Percentiles rank a stretch among this genome's conserved stretches.
phyloP scores from a whole-genome alignment of 768 basidiomycete species.

The Rhodotorula toruloides region DNA sequence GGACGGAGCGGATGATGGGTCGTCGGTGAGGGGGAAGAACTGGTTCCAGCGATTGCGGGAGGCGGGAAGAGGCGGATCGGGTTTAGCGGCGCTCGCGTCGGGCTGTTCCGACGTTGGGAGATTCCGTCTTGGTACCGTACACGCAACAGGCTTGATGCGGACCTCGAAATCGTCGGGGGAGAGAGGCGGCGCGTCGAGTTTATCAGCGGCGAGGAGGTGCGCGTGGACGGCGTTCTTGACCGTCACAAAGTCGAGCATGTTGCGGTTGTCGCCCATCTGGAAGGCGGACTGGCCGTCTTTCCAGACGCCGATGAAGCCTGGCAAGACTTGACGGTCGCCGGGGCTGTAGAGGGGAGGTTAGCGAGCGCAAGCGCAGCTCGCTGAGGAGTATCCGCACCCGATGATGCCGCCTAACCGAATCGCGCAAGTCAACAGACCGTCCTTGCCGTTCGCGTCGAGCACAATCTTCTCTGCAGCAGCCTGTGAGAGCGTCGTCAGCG shows the following conservation, averaged over 20 bases:
- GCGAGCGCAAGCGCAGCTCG: not conserved
- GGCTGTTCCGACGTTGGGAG: slow-evolving; percentile 10
- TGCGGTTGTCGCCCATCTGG: slow-evolving; percentile 88
- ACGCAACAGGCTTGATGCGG: slow-evolving; percentile 45
- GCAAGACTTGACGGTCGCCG: slow-evolving; percentile 80
- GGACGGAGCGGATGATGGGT: not conserved
- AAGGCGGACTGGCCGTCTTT: slow-evolving; percentile 75
- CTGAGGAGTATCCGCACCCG: slow-evolving; percentile 56
- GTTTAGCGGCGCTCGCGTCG: not conserved
- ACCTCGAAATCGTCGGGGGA: slow-evolving; percentile 47
- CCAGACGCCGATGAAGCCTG: slow-evolving; percentile 70
- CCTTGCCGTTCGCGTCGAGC: slow-evolving; percentile 76
- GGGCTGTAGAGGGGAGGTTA: slow-evolving; percentile 55
- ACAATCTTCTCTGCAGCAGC: slow-evolving; percentile 77
- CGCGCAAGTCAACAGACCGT: slow-evolving; percentile 79
- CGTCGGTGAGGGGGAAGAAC: not conserved
- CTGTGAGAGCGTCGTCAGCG: slow-evolving; percentile 8
- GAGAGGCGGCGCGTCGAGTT: slow-evolving; percentile 51
- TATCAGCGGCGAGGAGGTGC: slow-evolving; percentile 88
- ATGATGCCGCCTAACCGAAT: slow-evolving; percentile 90
- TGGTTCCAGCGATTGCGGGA: slow-evolving; percentile 29
- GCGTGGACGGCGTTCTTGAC: slow-evolving; percentile 90
- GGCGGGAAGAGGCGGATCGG: slow-evolving; percentile 20
- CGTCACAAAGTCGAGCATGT: slow-evolving; percentile 93
- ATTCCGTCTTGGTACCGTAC: slow-evolving; percentile 1